Evolutionary conservation across 1,139 yeast species (phyloP), one percentile per base, ranked within the genome.

Genomic region (Chernovozyma aurita): DNA sequence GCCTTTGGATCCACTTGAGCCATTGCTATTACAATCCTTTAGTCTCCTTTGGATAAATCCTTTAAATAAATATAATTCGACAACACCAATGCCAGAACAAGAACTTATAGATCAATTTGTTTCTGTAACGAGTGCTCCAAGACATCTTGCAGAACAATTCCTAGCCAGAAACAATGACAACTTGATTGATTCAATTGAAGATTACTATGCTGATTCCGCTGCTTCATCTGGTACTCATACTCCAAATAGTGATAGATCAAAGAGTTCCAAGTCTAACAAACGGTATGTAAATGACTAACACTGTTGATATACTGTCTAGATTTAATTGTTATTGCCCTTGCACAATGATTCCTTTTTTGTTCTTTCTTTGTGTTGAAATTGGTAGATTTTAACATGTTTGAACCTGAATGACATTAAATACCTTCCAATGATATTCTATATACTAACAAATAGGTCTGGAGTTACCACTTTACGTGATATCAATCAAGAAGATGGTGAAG

Each of bases 391-490:
- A n/a, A n/a, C n/a, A n/a, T n/a, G n/a, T n/a, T n/a, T n/a, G n/a
- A n/a, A n/a, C n/a, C n/a, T n/a, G n/a, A n/a, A n/a, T n/a, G n/a
- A n/a, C n/a, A n/a, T n/a, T n/a, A n/a, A n/a, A n/a, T n/a, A n/a
- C n/a, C n/a, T n/a, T n/a, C n/a, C n/a, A n/a, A n/a, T n/a, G n/a
- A n/a, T n/a, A 20, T 15, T 15, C 29, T 24, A 17, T 16, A 4
- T 31, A 22, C 33, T 29, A 33, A 36, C n/a, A 20, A 26, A 13
- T 12, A 26, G 28, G 17, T 26, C 28, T 11, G 70, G 73, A 4
- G 49, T 70, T 13, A 58, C 60, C 31, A 70, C 80, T 7, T 74
- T 79, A 41, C 61, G 74, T 39, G 82, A 79, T 45, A 64, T 82
- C 52, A 67, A 70, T 40, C 48, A 50, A 16, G 66, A 59, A 12